Evolutionary conservation across 768 basidiomycete species (phyloP), one percentile per base, ranked within the genome.

Genomic region (Sporobolomyces pararoseus): DNA sequence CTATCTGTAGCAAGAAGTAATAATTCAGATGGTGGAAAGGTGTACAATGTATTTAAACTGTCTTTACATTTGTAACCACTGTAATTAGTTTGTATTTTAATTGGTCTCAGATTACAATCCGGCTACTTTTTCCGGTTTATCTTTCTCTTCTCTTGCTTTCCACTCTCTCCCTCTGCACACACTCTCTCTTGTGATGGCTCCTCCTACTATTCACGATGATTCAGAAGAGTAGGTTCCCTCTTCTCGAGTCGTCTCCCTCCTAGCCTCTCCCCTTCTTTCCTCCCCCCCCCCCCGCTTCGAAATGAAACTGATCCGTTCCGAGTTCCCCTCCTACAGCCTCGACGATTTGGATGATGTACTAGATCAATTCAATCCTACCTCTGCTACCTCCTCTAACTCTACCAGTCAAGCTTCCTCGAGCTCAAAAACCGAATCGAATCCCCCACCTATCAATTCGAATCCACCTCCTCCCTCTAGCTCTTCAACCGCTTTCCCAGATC

Each of bases 341-440:
- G 68, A 70, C 44, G 75, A 72, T 52, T 64, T 74, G 52, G 72
- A 75, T 62, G 71, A 72, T 21, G 68, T 75, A 23, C 64, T 76
- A 47, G 73, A 74, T 35, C 68, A 75, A 47, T 71, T 77, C 66
- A 61, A 70, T 44, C 42, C 66, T 5, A 52, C 71, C 13, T 44
- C 34, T 6, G 34, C 44, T 2, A 19, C 57, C 13, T 27, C 57
- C 2, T 1, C 34, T 10, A 14, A 42, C 2, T 14, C 54, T 6
- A 10, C 57, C n/a, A n/a, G n/a, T n/a, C n/a, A n/a, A n/a, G n/a
- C n/a, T n/a, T n/a, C n/a, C n/a, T n/a, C n/a, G n/a, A n/a, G n/a
- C n/a, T n/a, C n/a, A n/a, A n/a, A n/a, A n/a, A n/a, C n/a, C n/a
- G n/a, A n/a, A n/a, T n/a, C n/a, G n/a, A n/a, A n/a, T 42, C n/a